Percentiles rank a stretch among this genome's conserved stretches.
These are phyloP conservation scores for Phaeosphaeriaceae sp. DNA, from an alignment of 2,329 filamentous ascomycete species.

Conservation along the genomic window DNA sequence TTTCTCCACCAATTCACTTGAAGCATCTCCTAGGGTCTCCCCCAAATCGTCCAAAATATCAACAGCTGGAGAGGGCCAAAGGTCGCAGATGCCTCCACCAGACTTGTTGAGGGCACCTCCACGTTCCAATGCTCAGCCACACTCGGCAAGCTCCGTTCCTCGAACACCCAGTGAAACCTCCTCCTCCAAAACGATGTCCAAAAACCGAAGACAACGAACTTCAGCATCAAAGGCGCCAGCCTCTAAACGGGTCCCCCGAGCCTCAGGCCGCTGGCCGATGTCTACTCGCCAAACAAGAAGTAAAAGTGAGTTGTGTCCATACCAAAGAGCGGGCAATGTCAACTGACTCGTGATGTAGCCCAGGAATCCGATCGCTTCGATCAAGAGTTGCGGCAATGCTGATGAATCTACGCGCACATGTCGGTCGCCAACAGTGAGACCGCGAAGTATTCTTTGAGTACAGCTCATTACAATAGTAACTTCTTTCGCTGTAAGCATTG, in stretches of 20 bases:
- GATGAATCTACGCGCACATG: neutral
- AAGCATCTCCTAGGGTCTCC: neutral
- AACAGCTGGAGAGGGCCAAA: neutral
- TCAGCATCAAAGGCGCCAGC: neutral
- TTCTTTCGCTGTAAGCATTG: too few species aligned
- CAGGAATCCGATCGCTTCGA: conserved; percentile 12
- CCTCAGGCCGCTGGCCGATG: neutral
- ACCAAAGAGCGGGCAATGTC: neutral
- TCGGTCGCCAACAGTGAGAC: neutral
- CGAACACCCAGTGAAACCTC: neutral
- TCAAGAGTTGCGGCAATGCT: conserved; percentile 8
- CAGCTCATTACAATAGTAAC: too few species aligned
- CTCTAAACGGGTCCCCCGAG: neutral
- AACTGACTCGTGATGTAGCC: conserved; percentile 3
- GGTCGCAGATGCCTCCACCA: neutral
- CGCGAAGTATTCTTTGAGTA: neutral
- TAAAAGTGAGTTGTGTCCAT: conserved; percentile 6
- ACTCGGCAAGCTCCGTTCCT: neutral
- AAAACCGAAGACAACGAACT: conserved; percentile 2
- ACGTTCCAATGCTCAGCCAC: neutral
- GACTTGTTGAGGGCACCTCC: neutral
- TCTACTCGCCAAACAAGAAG: conserved; percentile 11
- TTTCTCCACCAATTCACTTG: neutral
- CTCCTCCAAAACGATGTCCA: neutral
- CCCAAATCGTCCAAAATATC: neutral